Base-by-base conservation (phyloP, 2,329 filamentous ascomycete genomes). In the Fonsecaea nubica region DNA sequence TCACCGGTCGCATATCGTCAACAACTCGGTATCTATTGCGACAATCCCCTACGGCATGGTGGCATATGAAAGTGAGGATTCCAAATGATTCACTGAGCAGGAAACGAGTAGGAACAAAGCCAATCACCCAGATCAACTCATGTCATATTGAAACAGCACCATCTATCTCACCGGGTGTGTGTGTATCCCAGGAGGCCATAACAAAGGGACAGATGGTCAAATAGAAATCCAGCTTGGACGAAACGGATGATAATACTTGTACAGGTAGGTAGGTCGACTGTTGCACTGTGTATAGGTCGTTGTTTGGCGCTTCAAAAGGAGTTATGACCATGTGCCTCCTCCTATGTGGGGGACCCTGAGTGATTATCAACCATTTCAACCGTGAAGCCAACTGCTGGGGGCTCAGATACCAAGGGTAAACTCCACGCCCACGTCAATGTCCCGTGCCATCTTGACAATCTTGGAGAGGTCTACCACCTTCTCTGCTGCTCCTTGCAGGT, bases 401-500 rank as follows among this genome's bases (percentile, higher is more conserved):
- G 38, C 62, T 69, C 60, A 98, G 85, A 97, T 97, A 83, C 93
- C 94, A 77, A 97, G 87, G 74, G 89, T 91, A 83, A 96, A 97
- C 83, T 96, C 92, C 75, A 98, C 94, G 75, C 93, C 94, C 72
- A 98, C 94, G 77, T 98, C 95, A 77, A 97, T 97, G 75, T 97
- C 93, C 76, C 94, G 91, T 75, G 95, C 92, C 89, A 97, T 91
- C 90, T 98, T 98, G 76, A 99, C 95, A 74, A 99, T 92, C 88
- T 97, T 98, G 76, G 93, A 97, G 82, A 99, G 94, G 83, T 99
- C 94, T 72, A 99, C 95, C 35, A 93, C 91, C 87, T 96, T 98
- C 88, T 98, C 95, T 72, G 95, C 95, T 50, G 95, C 95, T 78
- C 84, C 95, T 84, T 99, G 95, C 76, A 99, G 88, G 83, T 99